A percentile compares a stretch with the other conserved stretches of the same genome.
phyloP scores from a whole-genome alignment of 2,329 filamentous ascomycete genomes.

The Cladosporium phlei region DNA sequence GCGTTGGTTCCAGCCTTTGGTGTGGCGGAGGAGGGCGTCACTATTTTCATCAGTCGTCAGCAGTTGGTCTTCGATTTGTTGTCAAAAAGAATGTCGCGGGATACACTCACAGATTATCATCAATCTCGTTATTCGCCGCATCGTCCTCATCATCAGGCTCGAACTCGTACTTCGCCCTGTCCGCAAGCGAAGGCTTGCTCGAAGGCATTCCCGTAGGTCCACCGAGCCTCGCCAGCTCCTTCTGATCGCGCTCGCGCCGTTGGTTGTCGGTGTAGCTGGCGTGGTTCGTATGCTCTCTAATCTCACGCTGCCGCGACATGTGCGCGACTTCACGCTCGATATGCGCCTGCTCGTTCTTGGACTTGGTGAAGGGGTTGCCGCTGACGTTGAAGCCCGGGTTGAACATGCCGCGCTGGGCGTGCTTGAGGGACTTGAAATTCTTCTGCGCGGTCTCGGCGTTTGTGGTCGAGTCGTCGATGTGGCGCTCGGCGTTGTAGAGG shows the following conservation, averaged over 20 bases:
- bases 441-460: conserved; percentile 39
- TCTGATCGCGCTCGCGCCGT: conserved; percentile 53
- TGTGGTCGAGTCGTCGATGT: conserved; percentile 69
- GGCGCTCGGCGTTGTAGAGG: conserved; percentile 75
- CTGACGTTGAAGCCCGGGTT: conserved; percentile 41
- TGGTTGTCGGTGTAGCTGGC: conserved; percentile 59
- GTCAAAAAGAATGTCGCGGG: background rate
- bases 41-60: conserved; percentile 35
- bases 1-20: conserved; percentile 66
- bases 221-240: conserved; percentile 50
- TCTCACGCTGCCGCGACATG: conserved; percentile 29
- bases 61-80: no score
- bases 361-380: conserved; percentile 54
- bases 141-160: conserved; percentile 70
- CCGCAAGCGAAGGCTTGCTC: conserved; percentile 46
- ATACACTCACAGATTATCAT: conserved; percentile 32
- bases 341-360: conserved; percentile 49
- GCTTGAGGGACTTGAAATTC: conserved; percentile 77
- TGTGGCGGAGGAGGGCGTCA: conserved; percentile 56
- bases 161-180: conserved; percentile 70
- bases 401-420: conserved; percentile 86
- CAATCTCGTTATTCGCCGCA: conserved; percentile 50
- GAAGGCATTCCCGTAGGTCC: background rate
- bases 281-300: conserved; percentile 43
- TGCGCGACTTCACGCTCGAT: conserved; percentile 4